Conservation (phyloP, 2,329 filamentous ascomycete genomes). For the Hymenotorrendiella dingleyae region DNA sequence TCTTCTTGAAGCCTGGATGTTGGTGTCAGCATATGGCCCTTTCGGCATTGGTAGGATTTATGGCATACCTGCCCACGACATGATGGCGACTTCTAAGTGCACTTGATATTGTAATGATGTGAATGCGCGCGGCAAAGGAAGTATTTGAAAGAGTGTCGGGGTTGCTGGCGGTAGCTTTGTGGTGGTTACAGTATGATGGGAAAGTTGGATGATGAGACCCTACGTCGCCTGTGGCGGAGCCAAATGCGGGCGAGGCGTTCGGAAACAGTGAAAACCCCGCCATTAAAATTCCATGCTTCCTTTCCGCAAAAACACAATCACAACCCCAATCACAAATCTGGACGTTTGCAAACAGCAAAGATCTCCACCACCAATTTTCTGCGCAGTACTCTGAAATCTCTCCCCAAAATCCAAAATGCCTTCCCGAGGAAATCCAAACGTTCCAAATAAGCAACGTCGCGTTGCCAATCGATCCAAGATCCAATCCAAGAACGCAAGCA, state of each 20-base stretch:
- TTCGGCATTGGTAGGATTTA: neutral
- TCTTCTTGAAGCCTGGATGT: constrained; percentile 77
- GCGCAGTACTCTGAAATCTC: too few relatives aligned
- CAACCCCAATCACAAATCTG: too few relatives aligned
- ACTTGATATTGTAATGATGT: too few relatives aligned
- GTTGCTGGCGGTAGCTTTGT: neutral
- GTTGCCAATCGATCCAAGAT: constrained; percentile 27
- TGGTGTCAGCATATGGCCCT: constrained; percentile 21
- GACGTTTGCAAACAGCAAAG: too few relatives aligned
- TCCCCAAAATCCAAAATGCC: constrained; percentile 26
- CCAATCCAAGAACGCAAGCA: constrained; percentile 26
- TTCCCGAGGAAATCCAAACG: constrained; percentile 31
- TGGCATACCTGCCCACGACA: constrained; percentile 43
- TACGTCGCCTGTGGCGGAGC: constrained; percentile 9
- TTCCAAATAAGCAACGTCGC: constrained; percentile 29
- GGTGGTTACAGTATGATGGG: neutral
- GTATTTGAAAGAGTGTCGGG: neutral
- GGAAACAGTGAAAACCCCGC: constrained; percentile 6
- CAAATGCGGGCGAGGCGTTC: neutral
- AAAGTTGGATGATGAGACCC: constrained; percentile 1
- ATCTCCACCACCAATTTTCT: neutral
- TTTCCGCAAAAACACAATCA: constrained; percentile 1
- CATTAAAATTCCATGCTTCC: constrained; percentile 6
- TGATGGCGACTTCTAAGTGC: constrained; percentile 30
- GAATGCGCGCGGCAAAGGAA: neutral